Base-by-base conservation (phyloP, 331 rosid species). In the Malus hybrid region DNA sequence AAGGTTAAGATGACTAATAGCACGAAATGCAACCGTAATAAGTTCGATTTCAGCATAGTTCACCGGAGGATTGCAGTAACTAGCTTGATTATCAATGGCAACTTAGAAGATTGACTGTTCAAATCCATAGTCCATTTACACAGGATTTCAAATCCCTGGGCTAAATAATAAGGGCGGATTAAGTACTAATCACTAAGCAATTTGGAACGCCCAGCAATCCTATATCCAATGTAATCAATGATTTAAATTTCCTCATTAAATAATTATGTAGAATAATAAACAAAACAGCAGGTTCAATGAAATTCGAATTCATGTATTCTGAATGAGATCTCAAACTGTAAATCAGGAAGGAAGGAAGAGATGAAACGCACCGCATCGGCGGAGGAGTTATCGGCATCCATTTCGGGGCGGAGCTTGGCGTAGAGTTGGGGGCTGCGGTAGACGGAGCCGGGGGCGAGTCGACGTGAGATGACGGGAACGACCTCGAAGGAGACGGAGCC, bases 401-500 rank as follows among this genome's bases (percentile, higher is more conserved):
- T 92, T 57, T 24, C 24, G 24, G 24, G 24, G 24, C 24, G 24
- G 24, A 24, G 24, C 24, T 24, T 24, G 24, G 24, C 83, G 56
- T 80, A 90, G 50, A 94, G 83, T 83, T 92, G 89, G 1, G 97
- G 99, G 80, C 99, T 92, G 1, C 99, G 97, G 71, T 94, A 94
- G 2, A 89, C 77, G 20, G 97, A 88, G 46, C 97, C 99, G 1
- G 96, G 88, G 7, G 97, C 93, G 28, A 88, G 86, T 19, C 90
- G 93, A 72, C 89, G 99, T 39, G 81, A 83, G 56, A 94, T 94
- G 24, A 90, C 71, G 12, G 99, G 99, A 77, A 92, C 96, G 73
- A 87, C 97, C 55, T 94, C 96, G 77, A 90, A 92, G 0, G 99
- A 92, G 54, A 88, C 97, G 72, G 99, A 86, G 57, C 99, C 99